phyloP scores from a whole-genome alignment of 2,329 filamentous ascomycete species.

The Colletotrichum nymphaeae region DNA sequence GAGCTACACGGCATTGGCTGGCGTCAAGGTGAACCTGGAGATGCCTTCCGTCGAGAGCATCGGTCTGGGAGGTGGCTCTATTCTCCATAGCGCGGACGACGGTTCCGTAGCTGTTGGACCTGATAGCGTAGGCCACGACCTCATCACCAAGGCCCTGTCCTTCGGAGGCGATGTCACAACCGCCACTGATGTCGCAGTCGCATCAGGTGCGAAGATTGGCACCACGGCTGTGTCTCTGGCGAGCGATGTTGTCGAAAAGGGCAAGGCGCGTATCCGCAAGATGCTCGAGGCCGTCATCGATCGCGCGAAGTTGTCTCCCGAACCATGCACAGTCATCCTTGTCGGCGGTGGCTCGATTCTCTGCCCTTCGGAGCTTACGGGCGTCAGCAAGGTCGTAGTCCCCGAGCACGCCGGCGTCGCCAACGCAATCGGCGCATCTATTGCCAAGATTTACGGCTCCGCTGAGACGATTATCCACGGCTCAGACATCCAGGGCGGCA shows the following conservation, averaged over 20 bases:
- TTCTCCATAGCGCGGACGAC: conserved; percentile 15
- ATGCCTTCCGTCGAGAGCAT: conserved; percentile 42
- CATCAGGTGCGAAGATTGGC: conserved; percentile 10
- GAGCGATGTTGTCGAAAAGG: conserved; percentile 16
- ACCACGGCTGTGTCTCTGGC: conserved; percentile 2
- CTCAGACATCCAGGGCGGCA: conserved; percentile 31
- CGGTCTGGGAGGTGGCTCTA: conserved; percentile 38
- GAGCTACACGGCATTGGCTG: conserved; percentile 39
- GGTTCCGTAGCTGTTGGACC: conserved; percentile 38
- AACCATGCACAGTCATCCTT: conserved; percentile 38
- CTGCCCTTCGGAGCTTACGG: conserved; percentile 36
- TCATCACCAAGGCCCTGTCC: conserved; percentile 36
- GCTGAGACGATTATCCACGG: conserved; percentile 38
- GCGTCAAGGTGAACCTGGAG: conserved; percentile 40
- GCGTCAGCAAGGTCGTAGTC: conserved; percentile 37
- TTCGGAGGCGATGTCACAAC: conserved; percentile 40
- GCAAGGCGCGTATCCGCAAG: conserved; percentile 22
- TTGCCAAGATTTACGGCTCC: conserved; percentile 38
- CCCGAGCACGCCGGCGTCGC: conserved; percentile 39
- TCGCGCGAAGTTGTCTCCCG: conserved; percentile 39
- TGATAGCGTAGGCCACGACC: conserved; percentile 41
- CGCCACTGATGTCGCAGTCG: conserved; percentile 40
- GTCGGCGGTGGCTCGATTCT: conserved; percentile 40
- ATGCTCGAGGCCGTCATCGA: conserved; percentile 40
- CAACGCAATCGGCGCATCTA: conserved; percentile 40